Base-by-base conservation (phyloP, 2,329 filamentous ascomycete species). In the Talaromyces piceae region DNA sequence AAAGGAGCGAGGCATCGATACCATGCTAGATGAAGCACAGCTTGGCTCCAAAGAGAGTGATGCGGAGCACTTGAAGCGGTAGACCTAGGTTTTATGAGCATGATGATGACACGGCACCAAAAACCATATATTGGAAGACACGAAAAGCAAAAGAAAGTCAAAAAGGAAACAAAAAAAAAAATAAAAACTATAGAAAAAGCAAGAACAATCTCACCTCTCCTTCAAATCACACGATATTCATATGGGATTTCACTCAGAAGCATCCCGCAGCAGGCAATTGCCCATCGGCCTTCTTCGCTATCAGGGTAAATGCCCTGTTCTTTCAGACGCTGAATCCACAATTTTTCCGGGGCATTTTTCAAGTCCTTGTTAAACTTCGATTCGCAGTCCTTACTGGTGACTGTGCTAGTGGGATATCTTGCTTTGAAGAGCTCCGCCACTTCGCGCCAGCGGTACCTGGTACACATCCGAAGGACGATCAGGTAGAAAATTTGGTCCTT, bases 31-130 rank as follows among this genome's bases (percentile, higher is more conserved):
- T 6, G 93, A 97, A 61, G 91, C 91, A 16, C 79, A 91, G 54
- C 89, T 93, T 59, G 88, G 91, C 63, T 91, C 88, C 61, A 88
- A 83, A 62, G 93, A 97, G 59, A 93, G 88, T 56, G 91, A 97
- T 66, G 74, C 82, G 9, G 76, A 86, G 57, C 80, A 87, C 61
- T 75, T 87, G 73, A 70, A 63, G 45, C 66, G 59, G 55, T 62
- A 53, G 52, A 31, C 37, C 33, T 43, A 27, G 27, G 20, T 50
- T 23, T 27, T 39, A 37, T 31, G 41, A 50, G 41, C 7, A 41
- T 9, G 26, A 39, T 31, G 41, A 41, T 23, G 31, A 30, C 26
- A 46, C 25, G 18, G 26, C n/a, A n/a, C n/a, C n/a, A n/a, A n/a
- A n/a, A n/a, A n/a, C n/a, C n/a, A n/a, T 45, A 13, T 27, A 27